Evolutionary conservation across 176 grass and related monocot genomes (phyloP), one percentile per base, ranked within the genome.

Genomic region (Pontederia paniculata): DNA sequence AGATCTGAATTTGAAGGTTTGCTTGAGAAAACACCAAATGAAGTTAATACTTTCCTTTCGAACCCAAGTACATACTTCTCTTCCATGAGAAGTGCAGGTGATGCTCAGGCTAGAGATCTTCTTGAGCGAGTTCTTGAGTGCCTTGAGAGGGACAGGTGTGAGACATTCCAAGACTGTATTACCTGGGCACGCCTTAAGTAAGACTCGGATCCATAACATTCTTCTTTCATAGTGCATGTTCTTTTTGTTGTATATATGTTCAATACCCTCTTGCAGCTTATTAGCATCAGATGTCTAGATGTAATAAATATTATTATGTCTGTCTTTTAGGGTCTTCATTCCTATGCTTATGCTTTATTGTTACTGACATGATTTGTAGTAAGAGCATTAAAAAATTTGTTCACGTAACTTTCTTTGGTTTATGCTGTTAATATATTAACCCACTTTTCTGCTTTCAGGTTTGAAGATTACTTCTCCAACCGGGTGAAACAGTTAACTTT

Each of bases 1-100:
- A 75, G 84, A 60, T 95, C 89, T 77, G 84, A 95, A 58, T 95
- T 95, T 75, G 89, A 88, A 63, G 89, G 89, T 76, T 81, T 95
- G 50, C 82, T 95, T 54, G 89, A 95, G 78, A 95, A 95, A 76
- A 85, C 84, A 44, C 89, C 84, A 12, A 85, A 68, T 46, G 89
- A 89, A 74, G 89, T 89, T 54, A 89, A 95, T 74, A 73, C 78
- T 15, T 95, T 95, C 53, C 52, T 95, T 49, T 78, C 78, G 1
- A 84, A 89, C 73, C 89, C 73, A 70, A 55, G 45, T 77, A 60
- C 70, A 62, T 95, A 95, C 69, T 55, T 67, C 56, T 52, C 54
- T 50, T 66, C 54, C 50, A 75, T 81, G 78, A 84, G 72, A 85
- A 95, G 62, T 15, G 89, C 84, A 17, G 73, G 89, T 58, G 89